phyloP scores from a whole-genome alignment of 2,329 filamentous ascomycete species.

The Clonostachys solani region DNA sequence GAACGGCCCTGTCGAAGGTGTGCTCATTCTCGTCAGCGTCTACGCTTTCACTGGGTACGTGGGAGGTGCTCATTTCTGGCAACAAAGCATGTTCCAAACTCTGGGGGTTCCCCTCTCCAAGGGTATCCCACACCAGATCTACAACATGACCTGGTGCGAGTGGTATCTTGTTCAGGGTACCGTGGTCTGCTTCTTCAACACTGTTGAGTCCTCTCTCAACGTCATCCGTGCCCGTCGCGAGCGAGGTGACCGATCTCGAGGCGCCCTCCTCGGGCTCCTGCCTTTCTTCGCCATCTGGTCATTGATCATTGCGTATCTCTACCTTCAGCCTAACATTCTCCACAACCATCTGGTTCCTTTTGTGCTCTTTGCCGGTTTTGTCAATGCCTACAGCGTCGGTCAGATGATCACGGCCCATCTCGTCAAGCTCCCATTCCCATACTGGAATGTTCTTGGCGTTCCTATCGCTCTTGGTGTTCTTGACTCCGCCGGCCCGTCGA shows the following conservation, averaged over 20 bases:
- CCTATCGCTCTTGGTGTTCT: conserved; percentile 75
- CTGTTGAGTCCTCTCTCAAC: conserved; percentile 71
- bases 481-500: conserved; percentile 71
- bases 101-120: conserved; percentile 61
- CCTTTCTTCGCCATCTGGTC: conserved; percentile 79
- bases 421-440: conserved; percentile 82
- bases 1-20: conserved; percentile 92
- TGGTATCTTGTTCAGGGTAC: conserved; percentile 90
- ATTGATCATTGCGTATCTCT: conserved; percentile 73
- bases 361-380: conserved; percentile 77
- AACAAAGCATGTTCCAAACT: conserved; percentile 71
- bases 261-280: conserved; percentile 75
- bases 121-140: conserved; percentile 63
- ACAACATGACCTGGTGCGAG: conserved; percentile 80
- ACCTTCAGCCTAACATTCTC: conserved; percentile 80
- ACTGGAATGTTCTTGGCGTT: conserved; percentile 78
- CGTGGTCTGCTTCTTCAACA: conserved; percentile 81
- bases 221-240: conserved; percentile 78
- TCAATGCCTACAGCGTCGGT: conserved; percentile 93
- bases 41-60: conserved; percentile 81
- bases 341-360: conserved; percentile 85
- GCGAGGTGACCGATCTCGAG: conserved; percentile 66
- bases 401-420: conserved; percentile 95
- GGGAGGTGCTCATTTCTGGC: conserved; percentile 91
- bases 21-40: conserved; percentile 76